These are phyloP conservation scores for Trichothecium sympodiale DNA, from an alignment of 2,329 filamentous ascomycete genomes.

Conservation along the genomic window DNA sequence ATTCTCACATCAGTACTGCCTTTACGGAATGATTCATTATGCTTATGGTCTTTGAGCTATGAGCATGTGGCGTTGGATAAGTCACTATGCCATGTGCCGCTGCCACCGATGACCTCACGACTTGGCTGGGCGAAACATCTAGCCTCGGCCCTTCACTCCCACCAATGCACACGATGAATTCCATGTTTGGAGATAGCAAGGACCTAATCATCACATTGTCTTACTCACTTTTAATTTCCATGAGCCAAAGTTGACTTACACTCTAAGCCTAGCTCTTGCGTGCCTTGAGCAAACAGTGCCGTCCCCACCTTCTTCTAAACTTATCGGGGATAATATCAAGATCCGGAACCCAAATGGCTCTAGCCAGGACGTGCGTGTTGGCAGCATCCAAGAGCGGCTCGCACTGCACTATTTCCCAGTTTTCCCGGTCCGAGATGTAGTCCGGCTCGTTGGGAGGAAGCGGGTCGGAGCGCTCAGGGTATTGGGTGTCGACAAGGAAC, in stretches of 20 bases:
- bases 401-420: slow-evolving; percentile 72
- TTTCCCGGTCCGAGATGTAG: slow-evolving; percentile 60
- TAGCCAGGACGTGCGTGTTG: slow-evolving; percentile 60
- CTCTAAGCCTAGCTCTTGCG: slow-evolving; percentile 30
- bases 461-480: slow-evolving; percentile 41
- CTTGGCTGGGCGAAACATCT: background rate
- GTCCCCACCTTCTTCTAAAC: slow-evolving; percentile 69
- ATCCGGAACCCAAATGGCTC: slow-evolving; percentile 75
- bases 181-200: no score
- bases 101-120: slow-evolving; percentile 7
- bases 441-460: slow-evolving; percentile 65
- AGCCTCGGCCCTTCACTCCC: no score
- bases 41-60: slow-evolving; percentile 2
- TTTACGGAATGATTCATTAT: no score
- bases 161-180: no score
- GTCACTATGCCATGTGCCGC: no score
- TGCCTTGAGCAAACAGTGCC: slow-evolving; percentile 67
- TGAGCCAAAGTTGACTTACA: no score
- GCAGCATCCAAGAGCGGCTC: slow-evolving; percentile 70
- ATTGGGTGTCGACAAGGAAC: slow-evolving; percentile 82
- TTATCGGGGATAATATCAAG: slow-evolving; percentile 55
- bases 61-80: no score
- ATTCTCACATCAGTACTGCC: no score
- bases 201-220: no score
- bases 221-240: no score